Conservation (phyloP, 1,284 basidiomycete genomes). For the Tilletia horrida region DNA sequence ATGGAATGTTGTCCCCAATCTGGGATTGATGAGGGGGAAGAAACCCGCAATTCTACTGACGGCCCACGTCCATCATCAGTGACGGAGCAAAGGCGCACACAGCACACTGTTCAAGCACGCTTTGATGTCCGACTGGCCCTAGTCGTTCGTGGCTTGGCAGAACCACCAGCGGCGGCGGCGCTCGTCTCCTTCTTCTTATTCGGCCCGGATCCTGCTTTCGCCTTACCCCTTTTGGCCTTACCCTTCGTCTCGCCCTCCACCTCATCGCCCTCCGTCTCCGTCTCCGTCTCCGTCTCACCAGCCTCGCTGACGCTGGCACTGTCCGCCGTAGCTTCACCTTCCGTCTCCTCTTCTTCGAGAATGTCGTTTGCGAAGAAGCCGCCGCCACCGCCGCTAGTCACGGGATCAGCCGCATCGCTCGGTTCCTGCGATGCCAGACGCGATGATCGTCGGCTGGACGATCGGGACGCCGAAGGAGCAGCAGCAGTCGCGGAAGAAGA, state of each 20-base stretch:
- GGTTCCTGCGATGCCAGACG: not conserved
- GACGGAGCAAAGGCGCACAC: too few relatives aligned
- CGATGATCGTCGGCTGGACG: too few relatives aligned
- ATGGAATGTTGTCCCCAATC: too few relatives aligned
- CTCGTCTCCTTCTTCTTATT: too few relatives aligned
- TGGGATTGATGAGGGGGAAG: too few relatives aligned
- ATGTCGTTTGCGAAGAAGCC: too few relatives aligned
- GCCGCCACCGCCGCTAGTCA: not conserved
- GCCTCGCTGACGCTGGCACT: too few relatives aligned
- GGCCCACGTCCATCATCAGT: too few relatives aligned
- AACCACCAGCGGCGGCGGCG: not conserved
- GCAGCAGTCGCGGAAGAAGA: not conserved
- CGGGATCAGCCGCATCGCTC: not conserved
- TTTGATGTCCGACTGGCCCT: not conserved
- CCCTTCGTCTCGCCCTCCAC: not conserved
- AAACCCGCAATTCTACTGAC: too few relatives aligned
- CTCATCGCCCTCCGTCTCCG: not conserved
- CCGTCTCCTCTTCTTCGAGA: not conserved
- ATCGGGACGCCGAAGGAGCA: not conserved
- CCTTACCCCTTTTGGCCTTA: not conserved
- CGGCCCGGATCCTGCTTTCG: too few relatives aligned
- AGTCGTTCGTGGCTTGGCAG: not conserved
- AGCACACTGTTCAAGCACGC: too few relatives aligned
- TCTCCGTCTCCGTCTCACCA: conserved; percentile 9
- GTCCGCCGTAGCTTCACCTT: not conserved